phyloP scores from a whole-genome alignment of 2,329 filamentous ascomycete genomes.

The Dothideomycetes sp. region DNA sequence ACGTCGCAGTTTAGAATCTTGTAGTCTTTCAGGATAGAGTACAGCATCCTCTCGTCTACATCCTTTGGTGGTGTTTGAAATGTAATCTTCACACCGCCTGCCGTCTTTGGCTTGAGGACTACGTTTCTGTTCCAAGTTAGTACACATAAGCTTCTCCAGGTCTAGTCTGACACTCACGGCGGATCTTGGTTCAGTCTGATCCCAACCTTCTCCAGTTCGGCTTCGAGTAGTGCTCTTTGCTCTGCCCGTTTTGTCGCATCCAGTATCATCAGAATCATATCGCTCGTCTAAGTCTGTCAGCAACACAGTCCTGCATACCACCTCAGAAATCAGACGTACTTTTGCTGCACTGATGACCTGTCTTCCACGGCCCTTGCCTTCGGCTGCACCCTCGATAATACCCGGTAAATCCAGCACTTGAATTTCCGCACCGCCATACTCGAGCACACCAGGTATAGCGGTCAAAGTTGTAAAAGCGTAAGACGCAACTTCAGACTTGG shows the following conservation, averaged over 20 bases:
- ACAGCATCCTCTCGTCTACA: constrained; percentile 95
- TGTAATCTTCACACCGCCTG: constrained; percentile 97
- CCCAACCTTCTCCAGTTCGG: constrained; percentile 86
- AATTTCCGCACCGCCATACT: constrained; percentile 96
- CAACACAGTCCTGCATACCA: neutral
- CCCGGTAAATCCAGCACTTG: constrained; percentile 97
- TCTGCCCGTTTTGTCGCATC: constrained; percentile 95
- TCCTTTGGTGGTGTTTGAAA: constrained; percentile 83
- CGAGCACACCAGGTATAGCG: constrained; percentile 90
- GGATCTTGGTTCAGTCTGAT: constrained; percentile 87
- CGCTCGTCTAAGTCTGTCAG: constrained; percentile 55
- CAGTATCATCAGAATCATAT: constrained; percentile 91
- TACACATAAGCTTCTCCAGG: neutral
- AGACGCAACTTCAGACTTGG: constrained; percentile 86
- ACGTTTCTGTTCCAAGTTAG: constrained; percentile 57
- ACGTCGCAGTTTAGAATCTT: constrained; percentile 98
- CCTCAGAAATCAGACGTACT: constrained; percentile 22
- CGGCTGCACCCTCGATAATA: constrained; percentile 98
- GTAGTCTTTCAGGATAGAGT: constrained; percentile 95
- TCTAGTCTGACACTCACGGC: constrained; percentile 50
- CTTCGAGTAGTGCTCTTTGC: constrained; percentile 79
- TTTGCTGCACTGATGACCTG: constrained; percentile 98
- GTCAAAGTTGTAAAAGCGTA: constrained; percentile 97
- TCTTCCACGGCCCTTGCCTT: constrained; percentile 91
- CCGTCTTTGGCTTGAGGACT: constrained; percentile 91